These are phyloP conservation scores for Globisporangium nagaii DNA, from an alignment of 352 stramenopile species.

Conservation along the genomic window DNA sequence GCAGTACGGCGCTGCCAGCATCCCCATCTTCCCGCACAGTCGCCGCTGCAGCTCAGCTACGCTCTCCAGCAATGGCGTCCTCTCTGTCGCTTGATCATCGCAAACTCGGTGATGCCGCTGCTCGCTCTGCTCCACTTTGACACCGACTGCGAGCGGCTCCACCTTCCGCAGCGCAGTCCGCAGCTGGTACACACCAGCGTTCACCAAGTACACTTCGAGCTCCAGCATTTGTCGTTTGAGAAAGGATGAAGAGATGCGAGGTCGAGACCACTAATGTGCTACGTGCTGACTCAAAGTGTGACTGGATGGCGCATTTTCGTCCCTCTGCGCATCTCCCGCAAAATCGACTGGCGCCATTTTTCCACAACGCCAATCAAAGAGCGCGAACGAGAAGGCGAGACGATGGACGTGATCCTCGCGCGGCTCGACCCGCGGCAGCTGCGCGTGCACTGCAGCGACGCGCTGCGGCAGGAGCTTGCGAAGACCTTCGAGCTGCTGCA, in stretches of 20 bases:
- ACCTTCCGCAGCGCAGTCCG: background rate
- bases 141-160: background rate
- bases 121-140: background rate
- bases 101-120: background rate
- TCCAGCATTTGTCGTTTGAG: too few species aligned
- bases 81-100: background rate
- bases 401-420: constrained; percentile 19
- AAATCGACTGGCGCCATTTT: too few species aligned
- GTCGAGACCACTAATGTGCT: too few species aligned
- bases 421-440: constrained; percentile 14
- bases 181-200: too few species aligned
- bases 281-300: too few species aligned
- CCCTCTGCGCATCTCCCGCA: too few species aligned
- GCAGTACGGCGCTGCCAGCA: background rate
- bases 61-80: background rate
- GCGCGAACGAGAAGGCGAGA: too few species aligned
- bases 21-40: background rate
- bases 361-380: background rate
- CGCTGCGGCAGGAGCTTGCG: constrained; percentile 14
- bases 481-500: constrained; percentile 10
- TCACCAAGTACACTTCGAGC: too few species aligned
- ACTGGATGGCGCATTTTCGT: too few species aligned
- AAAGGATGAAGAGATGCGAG: too few species aligned
- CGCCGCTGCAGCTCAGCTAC: background rate
- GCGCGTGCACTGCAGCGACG: constrained; percentile 14